Percentiles rank a stretch among this genome's conserved stretches.
Evolutionary conservation across 2,329 filamentous ascomycete species (phyloP).

Genomic region (Fusarium sp.): DNA sequence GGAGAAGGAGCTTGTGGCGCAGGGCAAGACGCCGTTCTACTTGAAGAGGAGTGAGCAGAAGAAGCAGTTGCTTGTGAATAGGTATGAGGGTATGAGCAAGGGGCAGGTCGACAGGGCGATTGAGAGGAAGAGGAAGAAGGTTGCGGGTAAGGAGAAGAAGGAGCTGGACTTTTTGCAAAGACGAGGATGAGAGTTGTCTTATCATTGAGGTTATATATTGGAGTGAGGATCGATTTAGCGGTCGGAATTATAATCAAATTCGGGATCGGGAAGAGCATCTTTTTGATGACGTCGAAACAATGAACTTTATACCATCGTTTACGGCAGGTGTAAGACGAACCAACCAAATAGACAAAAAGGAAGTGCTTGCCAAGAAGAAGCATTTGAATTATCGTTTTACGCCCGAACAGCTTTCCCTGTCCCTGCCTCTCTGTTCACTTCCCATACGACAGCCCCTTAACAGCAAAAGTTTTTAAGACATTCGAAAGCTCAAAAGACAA

Average conservation of each 20-base stretch:
- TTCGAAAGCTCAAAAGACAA: too few species aligned
- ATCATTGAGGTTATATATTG: neutral
- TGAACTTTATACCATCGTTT: neutral
- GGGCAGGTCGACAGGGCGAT: conserved; percentile 87
- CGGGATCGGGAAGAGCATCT: neutral
- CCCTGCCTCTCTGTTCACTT: too few species aligned
- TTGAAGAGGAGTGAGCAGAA: conserved; percentile 94
- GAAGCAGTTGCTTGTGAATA: conserved; percentile 83
- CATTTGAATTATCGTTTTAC: too few species aligned
- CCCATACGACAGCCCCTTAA: too few species aligned
- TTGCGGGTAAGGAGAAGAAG: conserved; percentile 86
- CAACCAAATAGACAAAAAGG: too few species aligned
- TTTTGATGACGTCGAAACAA: neutral
- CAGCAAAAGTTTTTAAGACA: too few species aligned
- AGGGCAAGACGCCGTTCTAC: conserved; percentile 94
- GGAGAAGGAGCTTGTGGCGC: conserved; percentile 86
- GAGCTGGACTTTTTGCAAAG: conserved; percentile 65
- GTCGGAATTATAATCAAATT: neutral
- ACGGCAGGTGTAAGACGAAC: too few species aligned
- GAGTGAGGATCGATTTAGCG: neutral
- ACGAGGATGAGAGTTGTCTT: conserved; percentile 9
- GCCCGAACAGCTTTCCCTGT: too few species aligned
- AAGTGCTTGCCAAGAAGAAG: too few species aligned
- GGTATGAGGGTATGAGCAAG: conserved; percentile 86
- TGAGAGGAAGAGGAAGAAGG: conserved; percentile 90